These are phyloP conservation scores for Colletotrichum neosansevieriae DNA, from an alignment of 2,329 filamentous ascomycete genomes.

Conservation along the genomic window DNA sequence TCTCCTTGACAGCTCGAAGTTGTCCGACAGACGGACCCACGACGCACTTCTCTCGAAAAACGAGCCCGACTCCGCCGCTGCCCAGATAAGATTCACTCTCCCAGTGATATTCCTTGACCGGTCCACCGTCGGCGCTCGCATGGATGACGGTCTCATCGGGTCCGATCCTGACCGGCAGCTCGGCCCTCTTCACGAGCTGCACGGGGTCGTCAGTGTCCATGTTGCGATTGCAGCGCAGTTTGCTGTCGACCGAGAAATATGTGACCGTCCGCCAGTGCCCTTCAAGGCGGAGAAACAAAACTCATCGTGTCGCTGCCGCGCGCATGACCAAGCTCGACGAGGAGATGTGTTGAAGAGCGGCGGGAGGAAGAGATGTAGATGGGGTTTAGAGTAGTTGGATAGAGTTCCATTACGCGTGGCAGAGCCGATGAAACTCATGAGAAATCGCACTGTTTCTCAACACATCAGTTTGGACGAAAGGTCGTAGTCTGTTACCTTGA, in stretches of 20 bases:
- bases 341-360: not conserved
- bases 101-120: conserved; percentile 12
- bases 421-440: conserved; percentile 1
- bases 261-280: not conserved
- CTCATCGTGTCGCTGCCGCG: conserved; percentile 1
- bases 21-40: conserved; percentile 1
- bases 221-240: not conserved
- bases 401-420: conserved; percentile 25
- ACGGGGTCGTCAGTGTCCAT: conserved; percentile 16
- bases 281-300: not conserved
- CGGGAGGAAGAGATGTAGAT: not conserved
- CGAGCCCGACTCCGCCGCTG: conserved; percentile 17
- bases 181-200: conserved; percentile 18
- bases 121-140: conserved; percentile 2
- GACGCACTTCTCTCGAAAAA: conserved; percentile 23
- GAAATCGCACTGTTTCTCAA: not conserved
- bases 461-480: not conserved
- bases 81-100: conserved; percentile 21
- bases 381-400: not conserved
- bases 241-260: not conserved
- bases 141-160: conserved; percentile 24
- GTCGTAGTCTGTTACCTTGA: not conserved
- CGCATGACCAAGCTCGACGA: not conserved
- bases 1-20: conserved; percentile 16
- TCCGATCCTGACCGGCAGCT: conserved; percentile 14